Conservation (phyloP, 164 flowering plant species). For the Berberis thunbergii region DNA sequence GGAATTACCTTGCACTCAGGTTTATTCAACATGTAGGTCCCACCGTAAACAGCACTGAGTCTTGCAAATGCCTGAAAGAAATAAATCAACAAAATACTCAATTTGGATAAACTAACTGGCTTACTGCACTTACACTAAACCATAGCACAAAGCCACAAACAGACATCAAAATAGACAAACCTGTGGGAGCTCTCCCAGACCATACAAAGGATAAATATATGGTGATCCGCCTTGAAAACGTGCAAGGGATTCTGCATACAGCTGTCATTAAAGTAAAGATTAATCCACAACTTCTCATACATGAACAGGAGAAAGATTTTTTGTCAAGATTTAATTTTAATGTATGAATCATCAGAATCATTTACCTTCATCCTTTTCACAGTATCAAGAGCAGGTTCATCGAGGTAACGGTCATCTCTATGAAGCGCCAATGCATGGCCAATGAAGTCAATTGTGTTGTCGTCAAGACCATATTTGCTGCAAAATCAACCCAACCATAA, state of each 20-base stretch:
- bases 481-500: background rate
- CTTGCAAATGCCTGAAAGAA: constrained; percentile 80
- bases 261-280: constrained; percentile 24
- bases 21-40: constrained; percentile 92
- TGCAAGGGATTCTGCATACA: constrained; percentile 86
- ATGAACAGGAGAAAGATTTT: background rate
- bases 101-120: background rate
- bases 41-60: constrained; percentile 97
- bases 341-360: background rate
- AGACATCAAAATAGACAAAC: constrained; percentile 22
- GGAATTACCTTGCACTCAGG: constrained; percentile 88
- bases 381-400: constrained; percentile 86
- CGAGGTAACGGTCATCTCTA: constrained; percentile 68
- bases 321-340: background rate
- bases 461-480: constrained; percentile 95
- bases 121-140: background rate
- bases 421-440: constrained; percentile 94
- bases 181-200: constrained; percentile 97
- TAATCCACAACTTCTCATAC: too few species aligned
- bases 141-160: background rate
- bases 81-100: background rate
- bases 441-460: constrained; percentile 78
- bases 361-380: constrained; percentile 90
- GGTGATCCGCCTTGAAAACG: constrained; percentile 98
- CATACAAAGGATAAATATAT: constrained; percentile 90